phyloP scores from a whole-genome alignment of 1,139 yeast genomes.

The Nadsonia commutata region DNA sequence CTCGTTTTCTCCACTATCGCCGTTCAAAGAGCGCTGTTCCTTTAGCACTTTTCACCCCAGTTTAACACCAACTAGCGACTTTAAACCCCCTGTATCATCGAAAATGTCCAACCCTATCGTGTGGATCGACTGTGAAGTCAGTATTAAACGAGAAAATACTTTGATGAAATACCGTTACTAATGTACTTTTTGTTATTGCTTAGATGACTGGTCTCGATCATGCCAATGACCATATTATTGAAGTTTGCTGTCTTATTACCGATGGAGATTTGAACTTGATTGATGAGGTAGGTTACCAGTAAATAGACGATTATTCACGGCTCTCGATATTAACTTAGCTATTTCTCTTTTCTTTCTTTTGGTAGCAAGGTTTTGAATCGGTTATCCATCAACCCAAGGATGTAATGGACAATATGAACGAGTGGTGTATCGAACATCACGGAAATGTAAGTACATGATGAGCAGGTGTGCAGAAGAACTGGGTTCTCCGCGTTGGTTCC shows the following conservation, averaged over 20 bases:
- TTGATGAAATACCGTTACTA: constrained; percentile 15
- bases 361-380: constrained; percentile 51
- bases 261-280: constrained; percentile 61
- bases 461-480: constrained; percentile 6
- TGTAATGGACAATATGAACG: constrained; percentile 60
- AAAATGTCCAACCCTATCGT: no score
- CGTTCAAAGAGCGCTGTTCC: no score
- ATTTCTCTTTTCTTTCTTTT: not conserved
- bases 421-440: constrained; percentile 78
- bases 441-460: constrained; percentile 29
- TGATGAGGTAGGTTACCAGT: constrained; percentile 29
- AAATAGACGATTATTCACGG: no score
- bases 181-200: not conserved
- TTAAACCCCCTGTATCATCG: no score
- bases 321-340: no score
- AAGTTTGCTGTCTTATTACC: constrained; percentile 81
- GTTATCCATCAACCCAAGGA: constrained; percentile 57
- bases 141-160: not conserved
- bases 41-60: no score
- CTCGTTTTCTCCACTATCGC: no score
- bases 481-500: not conserved
- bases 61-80: no score
- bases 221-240: constrained; percentile 62
- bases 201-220: constrained; percentile 86
- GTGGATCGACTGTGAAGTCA: constrained; percentile 66